phyloP scores from a whole-genome alignment of 2,329 filamentous ascomycete genomes.

The Ilyonectria robusta region DNA sequence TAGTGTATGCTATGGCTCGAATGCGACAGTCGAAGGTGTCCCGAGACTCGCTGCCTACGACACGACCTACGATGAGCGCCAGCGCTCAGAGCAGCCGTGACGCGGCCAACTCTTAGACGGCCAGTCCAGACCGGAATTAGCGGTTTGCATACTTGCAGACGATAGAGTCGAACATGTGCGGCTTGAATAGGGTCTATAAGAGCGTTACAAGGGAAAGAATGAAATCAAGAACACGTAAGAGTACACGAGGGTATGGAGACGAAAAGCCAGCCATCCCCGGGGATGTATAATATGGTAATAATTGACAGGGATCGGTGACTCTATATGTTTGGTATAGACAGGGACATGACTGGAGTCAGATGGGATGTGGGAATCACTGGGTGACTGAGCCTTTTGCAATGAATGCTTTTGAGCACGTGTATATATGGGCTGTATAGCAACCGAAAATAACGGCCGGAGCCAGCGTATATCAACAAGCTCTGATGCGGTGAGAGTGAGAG shows the following conservation, averaged over 20 bases:
- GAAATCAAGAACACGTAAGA: not conserved
- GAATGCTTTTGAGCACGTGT: constrained; percentile 8
- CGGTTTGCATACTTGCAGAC: not conserved
- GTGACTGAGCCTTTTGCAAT: constrained; percentile 12
- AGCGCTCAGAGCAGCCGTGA: constrained; percentile 94
- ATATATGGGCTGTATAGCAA: constrained; percentile 4
- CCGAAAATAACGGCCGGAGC: constrained; percentile 1
- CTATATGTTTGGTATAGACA: constrained; percentile 28
- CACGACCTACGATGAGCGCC: constrained; percentile 81
- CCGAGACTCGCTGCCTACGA: constrained; percentile 78
- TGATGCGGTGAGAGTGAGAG: not conserved
- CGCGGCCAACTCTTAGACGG: constrained; percentile 72
- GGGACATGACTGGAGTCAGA: constrained; percentile 33
- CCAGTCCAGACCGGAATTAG: not conserved
- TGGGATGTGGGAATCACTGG: constrained; percentile 7
- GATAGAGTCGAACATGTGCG: not conserved
- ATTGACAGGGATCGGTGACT: constrained; percentile 16
- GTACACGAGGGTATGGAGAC: not conserved
- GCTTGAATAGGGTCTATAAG: not conserved
- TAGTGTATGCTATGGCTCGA: constrained; percentile 81
- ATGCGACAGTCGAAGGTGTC: constrained; percentile 80
- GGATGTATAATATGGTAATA: constrained; percentile 37
- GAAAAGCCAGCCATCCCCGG: constrained; percentile 17
- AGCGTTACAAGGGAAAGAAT: not conserved
- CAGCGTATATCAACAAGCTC: not conserved